Conservation (phyloP, 768 basidiomycete species). For the Russula olivacea region DNA sequence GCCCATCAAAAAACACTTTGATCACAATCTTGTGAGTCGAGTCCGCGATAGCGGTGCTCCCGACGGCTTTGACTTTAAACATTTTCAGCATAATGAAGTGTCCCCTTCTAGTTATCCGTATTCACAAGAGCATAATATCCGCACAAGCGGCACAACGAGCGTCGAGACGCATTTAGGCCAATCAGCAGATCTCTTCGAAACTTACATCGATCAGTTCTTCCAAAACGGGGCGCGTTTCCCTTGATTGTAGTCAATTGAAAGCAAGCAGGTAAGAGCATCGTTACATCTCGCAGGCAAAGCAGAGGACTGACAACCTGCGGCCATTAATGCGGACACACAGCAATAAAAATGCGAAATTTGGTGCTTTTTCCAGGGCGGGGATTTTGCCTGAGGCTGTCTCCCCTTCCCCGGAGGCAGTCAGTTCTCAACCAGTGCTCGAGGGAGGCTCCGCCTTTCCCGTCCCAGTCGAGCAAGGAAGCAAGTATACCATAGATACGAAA, state of each 20-base stretch:
- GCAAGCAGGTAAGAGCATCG: neutral
- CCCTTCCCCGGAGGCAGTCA: no score
- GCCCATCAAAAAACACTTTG: neutral
- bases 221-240: neutral
- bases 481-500: no score
- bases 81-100: neutral
- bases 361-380: neutral
- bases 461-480: no score
- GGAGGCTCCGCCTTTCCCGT: no score
- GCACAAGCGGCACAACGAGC: conserved; percentile 14
- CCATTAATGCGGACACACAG: neutral
- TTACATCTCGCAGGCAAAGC: no score
- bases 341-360: neutral
- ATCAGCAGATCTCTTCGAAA: neutral
- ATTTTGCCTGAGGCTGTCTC: no score
- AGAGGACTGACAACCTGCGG: neutral
- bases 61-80: neutral
- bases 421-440: no score
- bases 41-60: neutral
- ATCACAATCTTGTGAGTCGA: neutral
- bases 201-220: neutral
- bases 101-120: neutral
- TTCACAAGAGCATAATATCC: conserved; percentile 2
- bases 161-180: neutral
- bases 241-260: neutral